Evolutionary conservation across 164 flowering plant genomes (phyloP).

Genomic region (Paratinospora sagittata): DNA sequence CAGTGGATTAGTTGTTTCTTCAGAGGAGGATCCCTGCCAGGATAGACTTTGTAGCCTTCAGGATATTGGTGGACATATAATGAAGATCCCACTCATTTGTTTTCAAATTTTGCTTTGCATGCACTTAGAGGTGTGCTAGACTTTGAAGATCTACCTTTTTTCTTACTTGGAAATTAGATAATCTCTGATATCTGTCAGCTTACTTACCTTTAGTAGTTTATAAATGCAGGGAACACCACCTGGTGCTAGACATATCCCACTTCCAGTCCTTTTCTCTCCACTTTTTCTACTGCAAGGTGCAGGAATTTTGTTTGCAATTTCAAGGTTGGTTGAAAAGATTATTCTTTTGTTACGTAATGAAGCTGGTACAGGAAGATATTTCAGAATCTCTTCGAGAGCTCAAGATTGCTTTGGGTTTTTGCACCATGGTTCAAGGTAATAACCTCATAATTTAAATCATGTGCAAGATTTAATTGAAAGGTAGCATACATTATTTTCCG

Average conservation of each 20-base stretch:
- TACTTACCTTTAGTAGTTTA: conserved; percentile 2
- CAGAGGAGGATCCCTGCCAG: conserved; percentile 54
- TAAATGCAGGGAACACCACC: conserved; percentile 70
- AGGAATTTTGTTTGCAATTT: conserved; percentile 63
- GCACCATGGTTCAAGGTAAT: conserved; percentile 85
- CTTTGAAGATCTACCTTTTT: not conserved
- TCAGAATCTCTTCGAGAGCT: conserved; percentile 38
- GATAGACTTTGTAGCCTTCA: conserved; percentile 53
- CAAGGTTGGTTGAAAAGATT: conserved; percentile 66
- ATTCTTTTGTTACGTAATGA: conserved; percentile 43
- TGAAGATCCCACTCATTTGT: conserved; percentile 71
- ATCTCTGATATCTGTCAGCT: not conserved
- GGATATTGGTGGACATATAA: conserved; percentile 88
- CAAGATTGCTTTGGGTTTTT: conserved; percentile 62
- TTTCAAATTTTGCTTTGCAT: conserved; percentile 83
- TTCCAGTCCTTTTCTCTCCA: conserved; percentile 59
- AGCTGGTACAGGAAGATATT: conserved; percentile 43
- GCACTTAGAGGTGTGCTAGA: conserved; percentile 66
- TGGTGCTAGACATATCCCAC: conserved; percentile 49
- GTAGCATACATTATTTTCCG: too few species aligned
- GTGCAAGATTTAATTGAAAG: not conserved
- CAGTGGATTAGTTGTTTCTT: conserved; percentile 54
- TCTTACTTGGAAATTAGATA: not conserved
- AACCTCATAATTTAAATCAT: not conserved
- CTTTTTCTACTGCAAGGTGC: conserved; percentile 73